phyloP scores from a whole-genome alignment of 768 basidiomycete species.

The Tricholoma flavovirens region DNA sequence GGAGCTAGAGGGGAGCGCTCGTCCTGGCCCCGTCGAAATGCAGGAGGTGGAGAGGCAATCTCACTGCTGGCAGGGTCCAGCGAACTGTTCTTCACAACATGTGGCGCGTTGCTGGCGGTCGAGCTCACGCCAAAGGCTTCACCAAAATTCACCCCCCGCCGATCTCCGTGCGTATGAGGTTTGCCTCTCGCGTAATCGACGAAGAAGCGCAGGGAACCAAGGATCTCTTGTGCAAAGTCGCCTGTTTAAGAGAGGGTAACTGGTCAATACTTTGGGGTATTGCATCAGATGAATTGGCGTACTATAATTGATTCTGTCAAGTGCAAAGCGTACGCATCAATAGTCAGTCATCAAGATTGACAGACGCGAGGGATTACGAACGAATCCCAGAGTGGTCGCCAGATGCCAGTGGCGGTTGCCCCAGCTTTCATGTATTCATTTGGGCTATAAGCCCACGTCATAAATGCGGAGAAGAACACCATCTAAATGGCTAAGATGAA shows the following conservation, averaged over 20 bases:
- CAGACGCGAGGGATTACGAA: slow-evolving; percentile 23
- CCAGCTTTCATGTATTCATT: slow-evolving; percentile 57
- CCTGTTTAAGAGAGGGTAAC: slow-evolving; percentile 24
- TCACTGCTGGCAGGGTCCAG: background rate
- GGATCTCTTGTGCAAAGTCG: slow-evolving; percentile 67
- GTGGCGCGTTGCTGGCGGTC: background rate
- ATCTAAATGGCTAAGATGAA: too few relatives aligned
- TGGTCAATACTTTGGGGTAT: background rate
- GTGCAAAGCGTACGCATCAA: background rate
- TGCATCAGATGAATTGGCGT: background rate
- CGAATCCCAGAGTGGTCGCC: slow-evolving; percentile 72
- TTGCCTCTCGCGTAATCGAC: slow-evolving; percentile 30
- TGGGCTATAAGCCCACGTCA: slow-evolving; percentile 80
- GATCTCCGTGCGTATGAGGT: slow-evolving; percentile 13
- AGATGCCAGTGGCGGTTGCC: slow-evolving; percentile 45
- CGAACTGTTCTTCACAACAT: background rate
- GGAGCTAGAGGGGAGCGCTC: slow-evolving; percentile 13
- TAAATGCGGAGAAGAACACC: slow-evolving; percentile 71
- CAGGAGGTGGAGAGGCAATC: slow-evolving; percentile 1
- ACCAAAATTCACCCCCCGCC: slow-evolving; percentile 25
- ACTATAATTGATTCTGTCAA: slow-evolving; percentile 30
- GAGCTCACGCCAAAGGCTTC: slow-evolving; percentile 33
- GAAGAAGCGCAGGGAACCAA: slow-evolving; percentile 58
- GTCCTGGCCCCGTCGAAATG: slow-evolving; percentile 15
- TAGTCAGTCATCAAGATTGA: background rate